phyloP scores from a whole-genome alignment of 169 alveolate species.

The Cytauxzoon felis region DNA sequence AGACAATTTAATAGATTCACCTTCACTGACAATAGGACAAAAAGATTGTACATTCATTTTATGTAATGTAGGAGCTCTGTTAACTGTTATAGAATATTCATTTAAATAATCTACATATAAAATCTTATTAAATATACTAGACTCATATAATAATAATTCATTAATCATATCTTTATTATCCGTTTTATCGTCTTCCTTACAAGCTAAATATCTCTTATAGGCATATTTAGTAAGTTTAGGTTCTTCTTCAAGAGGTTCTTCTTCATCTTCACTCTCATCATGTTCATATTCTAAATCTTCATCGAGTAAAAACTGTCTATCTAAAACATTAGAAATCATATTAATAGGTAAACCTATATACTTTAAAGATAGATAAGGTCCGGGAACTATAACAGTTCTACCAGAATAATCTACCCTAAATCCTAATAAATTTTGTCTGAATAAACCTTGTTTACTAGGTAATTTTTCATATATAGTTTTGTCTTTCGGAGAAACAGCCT shows the following conservation, averaged over 20 bases:
- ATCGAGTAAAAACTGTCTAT: constrained; percentile 10
- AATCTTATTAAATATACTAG: constrained; percentile 3
- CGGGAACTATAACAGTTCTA: constrained; percentile 49
- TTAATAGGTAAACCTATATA: constrained; percentile 25
- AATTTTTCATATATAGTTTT: constrained; percentile 14
- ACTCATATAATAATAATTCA: not conserved
- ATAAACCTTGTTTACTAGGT: constrained; percentile 42
- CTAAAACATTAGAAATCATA: too few relatives aligned
- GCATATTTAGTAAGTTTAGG: too few relatives aligned
- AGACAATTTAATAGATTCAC: constrained; percentile 82
- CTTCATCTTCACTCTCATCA: constrained; percentile 1
- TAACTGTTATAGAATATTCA: constrained; percentile 79
- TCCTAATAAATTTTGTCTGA: constrained; percentile 61
- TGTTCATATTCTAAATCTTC: constrained; percentile 3
- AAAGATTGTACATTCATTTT: constrained; percentile 81
- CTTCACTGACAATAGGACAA: constrained; percentile 33
- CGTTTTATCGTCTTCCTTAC: too few relatives aligned
- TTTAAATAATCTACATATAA: constrained; percentile 13
- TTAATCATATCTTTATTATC: too few relatives aligned
- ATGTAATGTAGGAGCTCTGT: constrained; percentile 91
- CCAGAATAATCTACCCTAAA: constrained; percentile 61
- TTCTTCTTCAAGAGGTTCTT: too few relatives aligned
- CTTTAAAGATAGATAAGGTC: constrained; percentile 21
- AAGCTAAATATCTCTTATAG: too few relatives aligned
- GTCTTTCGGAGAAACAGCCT: not conserved